Evolutionary conservation across 2,329 filamentous ascomycete genomes (phyloP), one percentile per base, ranked within the genome.

Genomic region (Hysterium pulicare): DNA sequence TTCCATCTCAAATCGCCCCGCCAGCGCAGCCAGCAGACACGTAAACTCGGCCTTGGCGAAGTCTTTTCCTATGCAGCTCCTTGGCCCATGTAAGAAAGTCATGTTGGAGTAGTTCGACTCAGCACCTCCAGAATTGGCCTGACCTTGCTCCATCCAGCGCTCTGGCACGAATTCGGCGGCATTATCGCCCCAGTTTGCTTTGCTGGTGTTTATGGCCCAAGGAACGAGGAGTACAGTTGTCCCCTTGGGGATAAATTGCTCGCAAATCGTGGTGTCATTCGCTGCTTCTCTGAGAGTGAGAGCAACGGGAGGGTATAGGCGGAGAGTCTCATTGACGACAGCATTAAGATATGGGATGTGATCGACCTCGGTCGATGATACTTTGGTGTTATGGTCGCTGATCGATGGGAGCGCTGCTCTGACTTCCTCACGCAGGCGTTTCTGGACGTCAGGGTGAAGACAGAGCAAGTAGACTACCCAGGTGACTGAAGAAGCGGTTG

Each of bases 1-100:
- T 61, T 83, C 77, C 46, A 82, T 77, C 58, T 82, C 77, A 64
- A 94, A 95, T 28, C 79, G 75, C 1, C 89, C 89, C 3, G 91
- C 77, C 75, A 86, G 82, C 7, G 80, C 77, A 17, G 89, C 90
- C 35, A 96, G 61, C 48, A 96, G 69, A 59, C 86, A 91, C 7
- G 87, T 88, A 66, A 95, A 87, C 72, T 96, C 91, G 1, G 84
- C 81, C 61, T 82, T 84, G 0, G 90, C 86, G 68, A 95, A 95
- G 2, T 75, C 74, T 64, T 83, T 78, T 0, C 90, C 90, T 53
- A 95, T 95, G 61, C 90, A 95, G 58, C 84, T 86, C 40, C 90
- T 73, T 2, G 90, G 89, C 0, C 90, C 90, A 61, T 95, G 88
- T 45, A 95, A 65, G 68, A 95, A 95, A 0, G 87, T 91, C 67